phyloP scores from a whole-genome alignment of 83 land plant genomes.

The Picea mariana region DNA sequence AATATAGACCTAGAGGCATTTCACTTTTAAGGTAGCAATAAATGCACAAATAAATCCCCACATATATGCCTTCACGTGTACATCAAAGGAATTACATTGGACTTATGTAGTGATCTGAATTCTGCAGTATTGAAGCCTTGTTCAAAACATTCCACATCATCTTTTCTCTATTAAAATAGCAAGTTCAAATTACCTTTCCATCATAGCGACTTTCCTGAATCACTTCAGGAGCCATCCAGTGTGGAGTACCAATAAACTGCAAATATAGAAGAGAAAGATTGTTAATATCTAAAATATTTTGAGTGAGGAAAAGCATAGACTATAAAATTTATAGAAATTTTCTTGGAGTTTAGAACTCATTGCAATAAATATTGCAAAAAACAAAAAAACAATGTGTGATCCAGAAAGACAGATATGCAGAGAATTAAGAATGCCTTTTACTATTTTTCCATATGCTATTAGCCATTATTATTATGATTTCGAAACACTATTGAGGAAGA shows the following conservation, averaged over 20 bases:
- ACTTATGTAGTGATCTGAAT: neutral
- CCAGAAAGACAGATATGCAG: neutral
- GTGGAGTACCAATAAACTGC: constrained; percentile 99
- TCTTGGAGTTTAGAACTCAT: neutral
- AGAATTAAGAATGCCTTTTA: neutral
- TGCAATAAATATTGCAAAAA: neutral
- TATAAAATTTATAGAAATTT: neutral
- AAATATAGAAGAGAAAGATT: constrained; percentile 11
- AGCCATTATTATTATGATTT: neutral
- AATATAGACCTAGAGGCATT: no score
- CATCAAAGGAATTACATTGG: neutral
- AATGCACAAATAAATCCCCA: neutral
- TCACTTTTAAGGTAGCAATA: neutral
- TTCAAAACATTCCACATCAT: neutral
- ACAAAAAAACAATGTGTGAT: neutral
- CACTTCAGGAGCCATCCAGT: constrained; percentile 99
- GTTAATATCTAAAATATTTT: neutral
- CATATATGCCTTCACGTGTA: neutral
- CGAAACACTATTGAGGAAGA: neutral
- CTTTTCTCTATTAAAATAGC: neutral
- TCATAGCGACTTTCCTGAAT: constrained; percentile 99
- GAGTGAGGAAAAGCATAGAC: neutral
- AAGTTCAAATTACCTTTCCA: constrained; percentile 82
- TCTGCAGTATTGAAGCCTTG: neutral
- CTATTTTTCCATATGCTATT: neutral